These are phyloP conservation scores for Gymnopilus junonius DNA, from an alignment of 768 basidiomycete genomes.

Conservation along the genomic window DNA sequence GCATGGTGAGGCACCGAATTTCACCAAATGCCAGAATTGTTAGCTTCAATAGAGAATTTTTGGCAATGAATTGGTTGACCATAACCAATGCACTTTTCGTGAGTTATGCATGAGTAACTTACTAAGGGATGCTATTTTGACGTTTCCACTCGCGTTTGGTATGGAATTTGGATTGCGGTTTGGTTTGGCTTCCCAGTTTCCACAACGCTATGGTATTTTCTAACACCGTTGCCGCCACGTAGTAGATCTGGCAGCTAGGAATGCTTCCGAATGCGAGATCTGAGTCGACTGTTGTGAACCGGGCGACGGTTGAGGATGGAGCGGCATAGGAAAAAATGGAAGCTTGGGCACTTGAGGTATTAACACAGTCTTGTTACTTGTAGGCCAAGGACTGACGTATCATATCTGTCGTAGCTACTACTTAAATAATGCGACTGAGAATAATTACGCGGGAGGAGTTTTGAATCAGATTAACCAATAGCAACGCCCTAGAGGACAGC, in stretches of 20 bases:
- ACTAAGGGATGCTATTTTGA: too few relatives aligned
- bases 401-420: too few relatives aligned
- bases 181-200: not conserved
- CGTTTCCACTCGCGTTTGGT: too few relatives aligned
- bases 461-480: too few relatives aligned
- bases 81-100: not conserved
- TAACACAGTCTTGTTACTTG: too few relatives aligned
- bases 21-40: not conserved
- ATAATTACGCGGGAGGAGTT: too few relatives aligned
- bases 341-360: not conserved
- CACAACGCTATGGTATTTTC: not conserved
- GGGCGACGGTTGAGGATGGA: not conserved
- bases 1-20: too few relatives aligned
- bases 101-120: too few relatives aligned
- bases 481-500: too few relatives aligned
- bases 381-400: too few relatives aligned
- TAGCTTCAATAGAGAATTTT: not conserved
- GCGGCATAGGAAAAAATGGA: not conserved
- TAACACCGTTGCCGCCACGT: not conserved
- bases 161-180: too few relatives aligned
- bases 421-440: too few relatives aligned
- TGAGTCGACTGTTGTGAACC: not conserved
- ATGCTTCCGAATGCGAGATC: not conserved
- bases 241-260: not conserved
- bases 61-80: not conserved